phyloP scores from a whole-genome alignment of 441 rosid species.

The Kokia cookei region DNA sequence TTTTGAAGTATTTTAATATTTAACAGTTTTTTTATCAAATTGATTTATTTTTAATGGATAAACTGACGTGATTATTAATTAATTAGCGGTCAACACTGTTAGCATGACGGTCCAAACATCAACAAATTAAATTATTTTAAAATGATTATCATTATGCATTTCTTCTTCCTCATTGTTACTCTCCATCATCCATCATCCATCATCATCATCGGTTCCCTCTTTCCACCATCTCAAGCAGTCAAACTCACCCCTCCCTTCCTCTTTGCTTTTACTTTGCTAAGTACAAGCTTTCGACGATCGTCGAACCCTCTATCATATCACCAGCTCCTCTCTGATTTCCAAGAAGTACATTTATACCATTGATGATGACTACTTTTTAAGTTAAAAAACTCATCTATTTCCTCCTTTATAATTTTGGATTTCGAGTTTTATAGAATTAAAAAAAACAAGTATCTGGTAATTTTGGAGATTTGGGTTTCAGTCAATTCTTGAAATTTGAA shows the following conservation, averaged over 20 bases:
- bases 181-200: no score
- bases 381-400: slow-evolving; percentile 11
- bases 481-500: neutral
- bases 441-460: no score
- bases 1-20: no score
- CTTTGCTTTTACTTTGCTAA: neutral
- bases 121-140: no score
- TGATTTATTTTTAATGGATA: no score
- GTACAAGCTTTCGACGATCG: slow-evolving; percentile 23
- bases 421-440: neutral
- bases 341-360: slow-evolving; percentile 94
- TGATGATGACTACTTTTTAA: slow-evolving; percentile 96
- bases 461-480: neutral
- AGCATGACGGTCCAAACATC: no score
- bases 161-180: no score
- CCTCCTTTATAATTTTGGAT: neutral
- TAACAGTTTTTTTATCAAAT: no score
- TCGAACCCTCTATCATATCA: slow-evolving; percentile 22
- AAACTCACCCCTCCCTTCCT: neutral
- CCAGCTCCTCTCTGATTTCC: slow-evolving; percentile 55
- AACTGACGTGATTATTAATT: no score
- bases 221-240: neutral
- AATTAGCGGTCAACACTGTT: no score
- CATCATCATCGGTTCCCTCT: neutral
- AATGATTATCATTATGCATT: no score